A percentile compares a stretch with the other conserved stretches of the same genome.
Conservation (phyloP, 1,284 basidiomycete genomes). For the Leccinum solheimii region DNA sequence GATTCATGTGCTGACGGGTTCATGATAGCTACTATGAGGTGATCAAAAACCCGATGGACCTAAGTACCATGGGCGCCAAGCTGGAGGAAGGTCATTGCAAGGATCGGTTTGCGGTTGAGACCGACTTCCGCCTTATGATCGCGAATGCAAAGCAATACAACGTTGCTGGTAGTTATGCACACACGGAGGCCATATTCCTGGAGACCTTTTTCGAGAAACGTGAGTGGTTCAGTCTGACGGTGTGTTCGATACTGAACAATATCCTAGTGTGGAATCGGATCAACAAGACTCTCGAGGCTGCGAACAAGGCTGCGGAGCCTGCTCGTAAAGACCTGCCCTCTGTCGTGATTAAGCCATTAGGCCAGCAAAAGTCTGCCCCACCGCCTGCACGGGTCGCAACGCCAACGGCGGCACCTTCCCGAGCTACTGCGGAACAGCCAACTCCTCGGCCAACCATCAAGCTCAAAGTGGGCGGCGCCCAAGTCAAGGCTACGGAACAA, state of each 20-base stretch:
- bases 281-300: conserved; percentile 68
- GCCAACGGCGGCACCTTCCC: conserved; percentile 26
- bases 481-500: conserved; percentile 33
- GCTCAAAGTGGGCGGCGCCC: conserved; percentile 45
- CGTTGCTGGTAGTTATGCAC: conserved; percentile 66
- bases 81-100: conserved; percentile 87
- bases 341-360: conserved; percentile 38
- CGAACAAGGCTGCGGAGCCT: conserved; percentile 41
- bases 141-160: conserved; percentile 91
- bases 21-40: conserved; percentile 79
- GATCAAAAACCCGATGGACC: conserved; percentile 94
- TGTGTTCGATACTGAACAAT: conserved; percentile 6
- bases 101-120: conserved; percentile 80
- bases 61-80: conserved; percentile 87
- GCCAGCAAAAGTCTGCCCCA: conserved; percentile 29
- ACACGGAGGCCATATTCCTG: conserved; percentile 75
- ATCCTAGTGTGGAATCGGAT: conserved; percentile 70
- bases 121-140: conserved; percentile 89
- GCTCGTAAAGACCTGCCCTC: conserved; percentile 30
- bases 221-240: conserved; percentile 41
- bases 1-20: conserved; percentile 3
- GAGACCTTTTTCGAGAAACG: conserved; percentile 86
- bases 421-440: conserved; percentile 35
- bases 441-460: conserved; percentile 59
- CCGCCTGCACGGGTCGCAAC: conserved; percentile 13